A percentile compares a stretch with the other conserved stretches of the same genome.
Evolutionary conservation across 2,329 filamentous ascomycete genomes (phyloP).

Genomic region (Phaeoacremonium minimum): DNA sequence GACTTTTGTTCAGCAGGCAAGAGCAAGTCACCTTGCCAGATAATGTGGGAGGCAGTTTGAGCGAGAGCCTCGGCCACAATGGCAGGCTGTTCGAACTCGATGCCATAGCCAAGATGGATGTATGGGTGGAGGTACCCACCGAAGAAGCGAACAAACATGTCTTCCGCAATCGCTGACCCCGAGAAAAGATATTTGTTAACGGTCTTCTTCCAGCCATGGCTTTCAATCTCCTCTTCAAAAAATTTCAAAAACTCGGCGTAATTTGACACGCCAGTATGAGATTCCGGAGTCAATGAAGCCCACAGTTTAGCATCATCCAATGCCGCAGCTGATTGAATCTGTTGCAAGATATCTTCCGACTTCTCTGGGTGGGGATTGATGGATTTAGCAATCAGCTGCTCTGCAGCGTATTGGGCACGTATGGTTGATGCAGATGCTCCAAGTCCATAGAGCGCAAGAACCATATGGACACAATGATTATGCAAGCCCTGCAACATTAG

Average conservation of each 20-base stretch:
- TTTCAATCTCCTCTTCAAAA: constrained; percentile 51
- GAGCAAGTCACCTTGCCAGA: constrained; percentile 40
- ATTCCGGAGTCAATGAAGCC: neutral
- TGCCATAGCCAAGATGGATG: constrained; percentile 58
- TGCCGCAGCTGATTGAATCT: neutral
- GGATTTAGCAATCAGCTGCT: neutral
- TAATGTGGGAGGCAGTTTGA: constrained; percentile 48
- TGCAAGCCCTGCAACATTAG: neutral
- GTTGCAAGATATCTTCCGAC: neutral
- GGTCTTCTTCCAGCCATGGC: constrained; percentile 43
- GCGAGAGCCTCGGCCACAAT: constrained; percentile 57
- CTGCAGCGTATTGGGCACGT: neutral
- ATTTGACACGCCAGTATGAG: constrained; percentile 16
- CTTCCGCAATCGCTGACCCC: constrained; percentile 45
- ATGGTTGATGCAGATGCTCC: neutral
- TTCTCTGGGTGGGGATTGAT: neutral
- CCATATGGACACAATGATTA: neutral
- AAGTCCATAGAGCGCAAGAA: neutral
- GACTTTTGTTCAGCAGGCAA: constrained; percentile 33
- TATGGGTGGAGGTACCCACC: constrained; percentile 54
- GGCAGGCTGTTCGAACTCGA: constrained; percentile 57
- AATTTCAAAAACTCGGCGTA: constrained; percentile 56
- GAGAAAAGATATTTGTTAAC: constrained; percentile 53
- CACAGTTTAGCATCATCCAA: neutral
- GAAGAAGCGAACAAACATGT: constrained; percentile 49